phyloP scores from a whole-genome alignment of 2,329 filamentous ascomycete species.

The Fusarium chaquense region DNA sequence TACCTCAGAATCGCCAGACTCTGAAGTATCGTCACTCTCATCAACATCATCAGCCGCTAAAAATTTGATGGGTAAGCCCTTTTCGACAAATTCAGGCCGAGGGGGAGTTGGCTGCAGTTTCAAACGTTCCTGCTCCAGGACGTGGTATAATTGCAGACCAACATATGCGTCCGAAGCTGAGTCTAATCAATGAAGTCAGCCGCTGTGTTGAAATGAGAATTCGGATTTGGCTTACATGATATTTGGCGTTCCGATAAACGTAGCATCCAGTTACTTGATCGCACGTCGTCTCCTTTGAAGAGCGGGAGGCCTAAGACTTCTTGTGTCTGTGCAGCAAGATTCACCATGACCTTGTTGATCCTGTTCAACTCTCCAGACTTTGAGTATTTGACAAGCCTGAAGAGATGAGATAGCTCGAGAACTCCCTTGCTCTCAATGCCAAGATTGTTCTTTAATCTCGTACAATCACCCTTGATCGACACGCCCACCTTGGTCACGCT shows the following conservation, averaged over 20 bases:
- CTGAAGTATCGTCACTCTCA: slow-evolving; percentile 51
- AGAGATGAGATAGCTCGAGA: slow-evolving; percentile 86
- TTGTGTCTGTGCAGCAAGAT: slow-evolving; percentile 76
- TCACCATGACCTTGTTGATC: slow-evolving; percentile 75
- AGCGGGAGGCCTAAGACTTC: slow-evolving; percentile 79
- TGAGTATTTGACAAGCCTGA: slow-evolving; percentile 79
- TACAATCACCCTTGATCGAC: slow-evolving; percentile 76
- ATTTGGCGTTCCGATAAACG: slow-evolving; percentile 73
- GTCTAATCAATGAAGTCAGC: slow-evolving; percentile 60
- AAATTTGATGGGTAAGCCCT: slow-evolving; percentile 71
- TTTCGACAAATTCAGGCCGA: slow-evolving; percentile 75
- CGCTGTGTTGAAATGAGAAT: background rate
- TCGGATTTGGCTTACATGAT: slow-evolving; percentile 65
- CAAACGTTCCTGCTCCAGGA: slow-evolving; percentile 75
- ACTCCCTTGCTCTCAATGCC: slow-evolving; percentile 73
- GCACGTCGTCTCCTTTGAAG: slow-evolving; percentile 76
- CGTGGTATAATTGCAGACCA: slow-evolving; percentile 77
- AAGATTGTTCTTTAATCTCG: slow-evolving; percentile 75
- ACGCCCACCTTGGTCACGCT: slow-evolving; percentile 82
- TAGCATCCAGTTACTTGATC: slow-evolving; percentile 80
- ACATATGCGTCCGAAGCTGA: slow-evolving; percentile 88
- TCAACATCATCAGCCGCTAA: slow-evolving; percentile 47
- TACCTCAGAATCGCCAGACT: slow-evolving; percentile 42
- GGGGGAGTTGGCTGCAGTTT: slow-evolving; percentile 77
- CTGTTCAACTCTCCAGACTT: slow-evolving; percentile 60